Percentiles rank a stretch among this genome's conserved stretches.
These are phyloP conservation scores for Phialophora tarda DNA, from an alignment of 2,329 filamentous ascomycete species.

Conservation along the genomic window DNA sequence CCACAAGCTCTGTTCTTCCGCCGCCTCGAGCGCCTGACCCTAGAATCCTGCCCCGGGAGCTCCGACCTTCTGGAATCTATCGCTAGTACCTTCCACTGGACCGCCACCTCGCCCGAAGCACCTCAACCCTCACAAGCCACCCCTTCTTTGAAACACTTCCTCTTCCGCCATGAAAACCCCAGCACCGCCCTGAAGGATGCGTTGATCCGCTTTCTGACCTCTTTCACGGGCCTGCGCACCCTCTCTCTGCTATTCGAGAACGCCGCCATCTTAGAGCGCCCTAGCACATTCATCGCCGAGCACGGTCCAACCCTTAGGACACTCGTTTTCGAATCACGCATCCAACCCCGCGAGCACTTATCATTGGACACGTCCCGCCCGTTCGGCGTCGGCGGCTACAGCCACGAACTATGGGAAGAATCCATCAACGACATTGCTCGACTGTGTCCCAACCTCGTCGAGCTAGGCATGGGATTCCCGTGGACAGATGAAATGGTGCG, in stretches of 20 bases:
- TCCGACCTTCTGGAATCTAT: conserved; percentile 33
- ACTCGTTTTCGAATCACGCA: conserved; percentile 39
- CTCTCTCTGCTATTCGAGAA: conserved; percentile 40
- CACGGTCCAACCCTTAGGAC: conserved; percentile 38
- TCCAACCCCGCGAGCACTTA: conserved; percentile 39
- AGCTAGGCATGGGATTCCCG: conserved; percentile 40
- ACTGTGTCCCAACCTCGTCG: conserved; percentile 37
- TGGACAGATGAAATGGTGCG: conserved; percentile 40
- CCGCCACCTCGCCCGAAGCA: conserved; percentile 27
- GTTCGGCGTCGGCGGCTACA: conserved; percentile 39
- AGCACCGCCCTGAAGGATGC: conserved; percentile 34
- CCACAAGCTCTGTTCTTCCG: conserved; percentile 34
- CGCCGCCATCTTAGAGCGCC: conserved; percentile 34
- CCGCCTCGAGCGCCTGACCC: conserved; percentile 31
- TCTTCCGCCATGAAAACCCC: conserved; percentile 37
- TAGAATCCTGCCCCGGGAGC: conserved; percentile 39
- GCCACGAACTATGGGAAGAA: conserved; percentile 39
- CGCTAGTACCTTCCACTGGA: conserved; percentile 34
- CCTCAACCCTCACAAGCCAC: conserved; percentile 27
- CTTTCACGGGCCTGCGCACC: conserved; percentile 37
- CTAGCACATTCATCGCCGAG: conserved; percentile 33
- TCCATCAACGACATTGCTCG: conserved; percentile 38
- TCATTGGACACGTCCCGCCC: conserved; percentile 39
- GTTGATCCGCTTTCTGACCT: conserved; percentile 35
- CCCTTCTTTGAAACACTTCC: conserved; percentile 35